phyloP scores from a whole-genome alignment of 2,329 filamentous ascomycete species.

The Arthroderma sp. region DNA sequence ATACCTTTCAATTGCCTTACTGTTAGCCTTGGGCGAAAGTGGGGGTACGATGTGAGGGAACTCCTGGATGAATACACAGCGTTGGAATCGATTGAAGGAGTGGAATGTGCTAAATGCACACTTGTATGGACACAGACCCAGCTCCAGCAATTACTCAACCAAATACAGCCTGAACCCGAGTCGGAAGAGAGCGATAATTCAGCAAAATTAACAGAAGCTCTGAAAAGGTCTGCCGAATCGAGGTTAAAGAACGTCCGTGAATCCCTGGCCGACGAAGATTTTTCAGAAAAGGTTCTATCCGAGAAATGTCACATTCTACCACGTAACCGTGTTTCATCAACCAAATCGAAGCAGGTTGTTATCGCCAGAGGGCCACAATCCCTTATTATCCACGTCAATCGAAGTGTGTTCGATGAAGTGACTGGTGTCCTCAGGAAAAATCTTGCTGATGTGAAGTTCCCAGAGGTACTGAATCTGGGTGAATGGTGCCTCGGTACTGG shows the following conservation, averaged over 20 bases:
- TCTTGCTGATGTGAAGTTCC: conserved; percentile 63
- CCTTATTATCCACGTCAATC: conserved; percentile 76
- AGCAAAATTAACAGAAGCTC: conserved; percentile 20
- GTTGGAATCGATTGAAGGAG: conserved; percentile 73
- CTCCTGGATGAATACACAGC: conserved; percentile 74
- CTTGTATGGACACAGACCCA: conserved; percentile 48
- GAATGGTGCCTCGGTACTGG: conserved; percentile 69
- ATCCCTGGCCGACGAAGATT: conserved; percentile 67
- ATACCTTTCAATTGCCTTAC: conserved; percentile 92
- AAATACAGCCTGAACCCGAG: conserved; percentile 25
- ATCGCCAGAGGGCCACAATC: conserved; percentile 70
- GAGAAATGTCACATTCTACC: conserved; percentile 53
- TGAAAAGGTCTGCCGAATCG: conserved; percentile 30
- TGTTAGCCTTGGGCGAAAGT: conserved; percentile 57
- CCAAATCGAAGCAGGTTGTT: conserved; percentile 81
- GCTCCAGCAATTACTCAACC: conserved; percentile 36
- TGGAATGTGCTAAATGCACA: conserved; percentile 86
- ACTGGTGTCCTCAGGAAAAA: conserved; percentile 78
- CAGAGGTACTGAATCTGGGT: conserved; percentile 57
- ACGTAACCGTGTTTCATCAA: conserved; percentile 58
- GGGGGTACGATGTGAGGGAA: conserved; percentile 59
- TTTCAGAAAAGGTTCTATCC: conserved; percentile 53
- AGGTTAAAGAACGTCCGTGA: conserved; percentile 54
- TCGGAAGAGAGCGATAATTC: conserved; percentile 11
- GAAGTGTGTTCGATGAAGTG: conserved; percentile 76